Base-by-base conservation (phyloP, 371 early-diverging fungal species). In the Saksenaea oblongispora region DNA sequence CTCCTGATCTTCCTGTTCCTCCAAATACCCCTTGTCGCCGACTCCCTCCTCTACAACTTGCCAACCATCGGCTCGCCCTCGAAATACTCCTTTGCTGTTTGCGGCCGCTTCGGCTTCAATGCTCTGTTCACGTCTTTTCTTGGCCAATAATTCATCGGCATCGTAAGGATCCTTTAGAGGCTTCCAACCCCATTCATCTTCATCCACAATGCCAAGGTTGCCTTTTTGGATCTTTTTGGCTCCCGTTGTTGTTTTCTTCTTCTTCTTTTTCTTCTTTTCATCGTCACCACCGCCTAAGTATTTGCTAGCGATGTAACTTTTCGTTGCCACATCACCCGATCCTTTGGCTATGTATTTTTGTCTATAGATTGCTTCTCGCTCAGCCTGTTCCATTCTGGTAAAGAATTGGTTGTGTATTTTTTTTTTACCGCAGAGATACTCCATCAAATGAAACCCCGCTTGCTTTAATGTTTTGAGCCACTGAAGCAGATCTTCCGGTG, bases 131-230 rank as follows among this genome's bases (percentile, higher is more conserved):
- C 39, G 35, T 34, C 51, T 35, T 22, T 42, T n/a, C 44, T 47
- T 47, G 22, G 51, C 51, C 24, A 47, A 8, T 10, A 61, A 26
- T 22, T 55, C 35, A 11, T 65, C 56, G 13, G 64, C 66, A 11
- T 68, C 70, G 27, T 71, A 65, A 8, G 62, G 67, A 22, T 67
- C 66, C 10, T 72, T 72, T 1, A 62, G 68, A 27, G 61, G 69
- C 59, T 65, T 68, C 85, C 84, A 84, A 8, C 76, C 75, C 26
- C 64, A 64, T 27, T 79, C 82, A 34, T 85, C 85, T 31, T 86
- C 86, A 71, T 85, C 87, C 22, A 85, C 76, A 61, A 87, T 84
- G 42, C 80, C 84, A 63, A 84, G 70, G 58, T 82, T 84, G 56
- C 84, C 85, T 60, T 72, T 75, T 18, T 65, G 73, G 14, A 82